Evolutionary conservation across 306 rosid species (phyloP).

Genomic region (Prosopis cineraria): DNA sequence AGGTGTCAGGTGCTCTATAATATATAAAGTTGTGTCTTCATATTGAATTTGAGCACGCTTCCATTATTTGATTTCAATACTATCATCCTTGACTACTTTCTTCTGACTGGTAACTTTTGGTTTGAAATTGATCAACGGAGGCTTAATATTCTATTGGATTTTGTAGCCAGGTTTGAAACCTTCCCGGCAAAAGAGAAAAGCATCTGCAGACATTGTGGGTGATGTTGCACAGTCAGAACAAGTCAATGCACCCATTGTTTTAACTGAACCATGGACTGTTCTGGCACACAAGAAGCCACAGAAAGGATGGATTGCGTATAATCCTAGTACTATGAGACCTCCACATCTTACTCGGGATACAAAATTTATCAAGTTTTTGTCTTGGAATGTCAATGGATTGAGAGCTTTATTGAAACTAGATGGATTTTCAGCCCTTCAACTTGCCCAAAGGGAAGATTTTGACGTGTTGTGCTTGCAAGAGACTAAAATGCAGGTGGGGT

Average conservation of each 20-base stretch:
- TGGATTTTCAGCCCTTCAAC: conserved; percentile 80
- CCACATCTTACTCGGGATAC: conserved; percentile 60
- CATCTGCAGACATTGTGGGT: conserved; percentile 41
- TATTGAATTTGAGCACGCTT: not conserved
- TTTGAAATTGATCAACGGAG: conserved; percentile 18
- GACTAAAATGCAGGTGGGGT: conserved; percentile 88
- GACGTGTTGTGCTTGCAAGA: conserved; percentile 93
- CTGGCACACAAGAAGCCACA: conserved; percentile 97
- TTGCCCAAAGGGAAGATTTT: conserved; percentile 84
- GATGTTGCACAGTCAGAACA: conserved; percentile 36
- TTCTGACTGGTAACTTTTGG: conserved; percentile 25
- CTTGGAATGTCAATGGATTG: conserved; percentile 98
- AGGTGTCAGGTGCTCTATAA: conserved; percentile 56
- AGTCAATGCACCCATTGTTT: conserved; percentile 34
- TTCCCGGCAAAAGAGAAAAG: conserved; percentile 46
- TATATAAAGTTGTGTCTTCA: conserved; percentile 28
- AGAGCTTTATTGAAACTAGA: conserved; percentile 79
- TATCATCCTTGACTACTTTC: not conserved
- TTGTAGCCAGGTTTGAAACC: conserved; percentile 53
- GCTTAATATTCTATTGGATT: conserved; percentile 19
- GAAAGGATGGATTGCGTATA: conserved; percentile 89
- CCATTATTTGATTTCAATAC: not conserved
- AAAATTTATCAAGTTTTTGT: conserved; percentile 70
- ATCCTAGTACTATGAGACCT: conserved; percentile 85
- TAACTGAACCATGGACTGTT: conserved; percentile 81